Conservation (phyloP, 257 asterid genomes). For the Perilla frutescens region DNA sequence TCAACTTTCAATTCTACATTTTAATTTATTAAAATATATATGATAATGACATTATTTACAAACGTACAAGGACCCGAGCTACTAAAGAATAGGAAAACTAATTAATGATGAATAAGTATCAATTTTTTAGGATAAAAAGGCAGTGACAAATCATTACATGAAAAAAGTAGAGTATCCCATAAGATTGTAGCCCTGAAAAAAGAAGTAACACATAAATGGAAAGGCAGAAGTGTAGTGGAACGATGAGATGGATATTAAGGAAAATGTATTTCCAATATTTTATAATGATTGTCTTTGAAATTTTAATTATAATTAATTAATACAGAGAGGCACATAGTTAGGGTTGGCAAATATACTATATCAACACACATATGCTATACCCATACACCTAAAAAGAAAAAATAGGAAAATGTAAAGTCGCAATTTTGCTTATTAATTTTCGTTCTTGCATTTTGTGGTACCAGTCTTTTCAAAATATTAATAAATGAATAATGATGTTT, state of each 20-base stretch:
- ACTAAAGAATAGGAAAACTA: neutral
- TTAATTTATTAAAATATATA: no score
- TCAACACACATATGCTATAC: no score
- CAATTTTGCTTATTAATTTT: no score
- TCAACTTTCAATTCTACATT: no score
- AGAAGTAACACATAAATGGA: slow-evolving; percentile 25
- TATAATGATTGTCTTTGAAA: slow-evolving; percentile 33
- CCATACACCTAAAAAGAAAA: no score
- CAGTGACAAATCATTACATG: neutral
- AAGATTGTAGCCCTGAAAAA: slow-evolving; percentile 31
- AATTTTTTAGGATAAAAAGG: slow-evolving; percentile 1
- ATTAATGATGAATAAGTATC: neutral
- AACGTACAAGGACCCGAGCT: no score
- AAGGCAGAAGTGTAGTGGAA: slow-evolving; percentile 45
- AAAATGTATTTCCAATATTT: slow-evolving; percentile 24
- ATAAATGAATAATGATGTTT: no score
- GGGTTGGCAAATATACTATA: slow-evolving; percentile 48
- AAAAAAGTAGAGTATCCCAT: slow-evolving; percentile 22
- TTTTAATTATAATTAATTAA: slow-evolving; percentile 4
- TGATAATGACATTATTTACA: no score
- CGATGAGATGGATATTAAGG: slow-evolving; percentile 29
- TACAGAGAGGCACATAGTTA: neutral
- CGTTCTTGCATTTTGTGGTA: no score
- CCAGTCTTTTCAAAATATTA: no score
- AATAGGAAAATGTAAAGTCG: no score